Percentiles rank a stretch among this genome's conserved stretches.
Conservation (phyloP, 257 asterid species). For the Petunia secreta region DNA sequence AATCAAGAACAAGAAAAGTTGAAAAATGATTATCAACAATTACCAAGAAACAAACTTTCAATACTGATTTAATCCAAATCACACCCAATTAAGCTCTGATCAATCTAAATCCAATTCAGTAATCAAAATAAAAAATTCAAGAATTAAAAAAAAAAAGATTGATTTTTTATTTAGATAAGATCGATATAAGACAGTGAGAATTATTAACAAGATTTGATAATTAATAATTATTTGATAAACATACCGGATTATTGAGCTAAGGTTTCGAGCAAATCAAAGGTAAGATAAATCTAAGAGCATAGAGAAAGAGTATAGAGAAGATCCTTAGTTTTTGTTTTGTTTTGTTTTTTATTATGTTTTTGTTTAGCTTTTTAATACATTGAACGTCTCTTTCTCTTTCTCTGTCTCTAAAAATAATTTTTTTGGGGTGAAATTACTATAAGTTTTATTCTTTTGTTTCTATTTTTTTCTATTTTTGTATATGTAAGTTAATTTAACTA, state of each 20-base stretch:
- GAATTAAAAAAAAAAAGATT: not conserved
- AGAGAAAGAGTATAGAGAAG: slow-evolving; percentile 54
- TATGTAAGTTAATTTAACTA: slow-evolving; percentile 21
- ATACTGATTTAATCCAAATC: slow-evolving; percentile 47
- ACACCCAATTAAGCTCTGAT: slow-evolving; percentile 32
- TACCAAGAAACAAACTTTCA: slow-evolving; percentile 41
- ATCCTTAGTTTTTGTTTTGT: slow-evolving; percentile 35
- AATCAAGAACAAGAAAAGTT: slow-evolving; percentile 33
- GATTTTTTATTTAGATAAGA: slow-evolving; percentile 7
- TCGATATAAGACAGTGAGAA: slow-evolving; percentile 18
- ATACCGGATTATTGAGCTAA: slow-evolving; percentile 67
- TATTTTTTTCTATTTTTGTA: slow-evolving; percentile 3
- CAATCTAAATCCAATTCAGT: slow-evolving; percentile 33
- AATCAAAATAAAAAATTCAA: slow-evolving; percentile 32
- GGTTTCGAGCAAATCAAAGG: slow-evolving; percentile 54
- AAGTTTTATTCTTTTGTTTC: not conserved
- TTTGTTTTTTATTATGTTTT: slow-evolving; percentile 32
- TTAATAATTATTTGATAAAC: slow-evolving; percentile 39
- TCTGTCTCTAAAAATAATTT: not conserved
- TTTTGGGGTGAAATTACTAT: slow-evolving; percentile 18
- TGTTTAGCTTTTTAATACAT: slow-evolving; percentile 30
- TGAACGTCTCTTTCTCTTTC: slow-evolving; percentile 24
- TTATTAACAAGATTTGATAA: not conserved
- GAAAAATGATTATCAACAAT: slow-evolving; percentile 32
- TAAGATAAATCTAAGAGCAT: slow-evolving; percentile 63